Conservation (phyloP, 441 rosid genomes). For the Jatropha multifida region DNA sequence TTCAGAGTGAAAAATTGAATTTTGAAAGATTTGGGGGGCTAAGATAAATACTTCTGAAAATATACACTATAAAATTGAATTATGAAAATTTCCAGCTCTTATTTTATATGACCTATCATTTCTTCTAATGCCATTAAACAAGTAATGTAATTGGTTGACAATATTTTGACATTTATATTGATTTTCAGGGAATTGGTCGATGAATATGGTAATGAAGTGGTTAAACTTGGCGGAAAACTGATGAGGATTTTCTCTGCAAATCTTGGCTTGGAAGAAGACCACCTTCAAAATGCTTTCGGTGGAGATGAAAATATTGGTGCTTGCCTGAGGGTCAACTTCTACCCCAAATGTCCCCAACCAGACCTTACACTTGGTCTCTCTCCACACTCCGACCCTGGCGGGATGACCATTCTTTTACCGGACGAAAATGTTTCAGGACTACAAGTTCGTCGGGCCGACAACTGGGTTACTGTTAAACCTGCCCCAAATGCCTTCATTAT, state of each 20-base stretch:
- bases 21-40: no score
- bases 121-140: no score
- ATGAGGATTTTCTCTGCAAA: conserved; percentile 64
- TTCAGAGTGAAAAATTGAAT: no score
- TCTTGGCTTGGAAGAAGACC: conserved; percentile 58
- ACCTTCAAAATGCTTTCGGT: conserved; percentile 64
- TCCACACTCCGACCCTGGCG: conserved; percentile 88
- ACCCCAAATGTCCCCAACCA: conserved; percentile 90
- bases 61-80: no score
- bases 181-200: conserved; percentile 57
- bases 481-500: conserved; percentile 65
- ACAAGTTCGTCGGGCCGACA: conserved; percentile 51
- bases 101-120: no score
- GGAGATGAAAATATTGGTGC: conserved; percentile 63
- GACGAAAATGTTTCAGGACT: conserved; percentile 71
- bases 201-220: conserved; percentile 64
- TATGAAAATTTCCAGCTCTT: no score
- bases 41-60: no score
- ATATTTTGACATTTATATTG: background rate
- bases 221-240: conserved; percentile 49
- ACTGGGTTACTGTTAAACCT: conserved; percentile 79
- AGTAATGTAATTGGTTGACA: background rate
- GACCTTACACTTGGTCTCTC: conserved; percentile 85
- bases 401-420: conserved; percentile 76
- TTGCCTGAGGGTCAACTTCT: conserved; percentile 72